Evolutionary conservation across 805 yeast species (phyloP), one percentile per base, ranked within the genome.

Genomic region (Candida piceae): DNA sequence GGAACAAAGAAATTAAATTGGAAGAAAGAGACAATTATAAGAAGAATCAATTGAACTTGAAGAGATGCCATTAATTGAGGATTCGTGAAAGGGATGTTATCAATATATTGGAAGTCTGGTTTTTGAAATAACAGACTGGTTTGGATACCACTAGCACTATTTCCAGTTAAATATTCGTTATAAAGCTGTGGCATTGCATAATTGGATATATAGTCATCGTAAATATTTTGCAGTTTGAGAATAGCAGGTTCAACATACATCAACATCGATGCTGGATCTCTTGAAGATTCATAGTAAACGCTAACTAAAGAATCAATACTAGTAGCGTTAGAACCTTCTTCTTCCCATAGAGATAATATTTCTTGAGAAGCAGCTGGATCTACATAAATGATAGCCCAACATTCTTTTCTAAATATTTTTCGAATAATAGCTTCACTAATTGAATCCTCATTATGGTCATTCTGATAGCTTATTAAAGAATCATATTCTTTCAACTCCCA

Each of bases 21-120:
- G 68, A 81, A 78, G 53, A 81, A 79, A 4, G 86, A 72, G 36
- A 79, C 55, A 52, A 80, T 74, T 50, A 80, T 67, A 56, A 78
- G 62, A 55, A 74, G 79, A 55, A 81, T 76, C 47, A 77, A 63
- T 30, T 86, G 87, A 39, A 80, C 80, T 51, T 79, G 85, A 4
- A 73, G 58, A 6, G 84, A 82, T 1, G 83, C 84, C 22, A 67
- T 48, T 9, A 77, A 48, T 7, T 72, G 73, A 3, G 70, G 62
- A 47, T 74, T 61, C 3, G 57, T 55, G 40, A 61, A 67, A 2
- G 81, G 81, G n/a, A 68, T 60, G 36, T 62, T 48, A 46, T 80
- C 84, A 6, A 57, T 7, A 70, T 69, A 19, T 50, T 53, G 19
- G 66, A 38, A 31, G 7, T 16, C 32, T 6, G 32, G 22, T 8